Evolutionary conservation across 345 rosid genomes (phyloP).

Genomic region (Corchorus capsularis): DNA sequence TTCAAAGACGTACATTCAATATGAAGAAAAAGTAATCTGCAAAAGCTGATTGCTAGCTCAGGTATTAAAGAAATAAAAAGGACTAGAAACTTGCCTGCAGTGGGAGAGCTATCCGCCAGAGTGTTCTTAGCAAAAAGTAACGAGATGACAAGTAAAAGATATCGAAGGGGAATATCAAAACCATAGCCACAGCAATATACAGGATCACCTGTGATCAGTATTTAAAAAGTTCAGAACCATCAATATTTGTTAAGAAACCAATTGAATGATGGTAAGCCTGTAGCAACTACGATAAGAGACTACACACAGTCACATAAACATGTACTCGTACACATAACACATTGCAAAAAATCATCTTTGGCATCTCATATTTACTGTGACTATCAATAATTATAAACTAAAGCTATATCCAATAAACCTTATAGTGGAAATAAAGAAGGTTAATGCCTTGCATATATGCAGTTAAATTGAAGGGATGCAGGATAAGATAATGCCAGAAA

Average conservation of each 20-base stretch:
- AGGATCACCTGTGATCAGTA: constrained; percentile 70
- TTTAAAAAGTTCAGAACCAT: constrained; percentile 19
- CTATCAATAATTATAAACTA: constrained; percentile 4
- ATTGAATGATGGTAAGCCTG: not conserved
- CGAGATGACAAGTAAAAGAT: constrained; percentile 87
- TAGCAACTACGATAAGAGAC: not conserved
- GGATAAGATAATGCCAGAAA: not conserved
- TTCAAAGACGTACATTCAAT: not conserved
- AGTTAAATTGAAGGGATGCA: not conserved
- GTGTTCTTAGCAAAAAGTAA: constrained; percentile 82
- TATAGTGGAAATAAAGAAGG: not conserved
- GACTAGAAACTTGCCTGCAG: constrained; percentile 67
- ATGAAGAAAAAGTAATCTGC: not conserved
- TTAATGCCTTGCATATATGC: constrained; percentile 8
- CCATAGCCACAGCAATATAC: constrained; percentile 71
- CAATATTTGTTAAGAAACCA: not conserved
- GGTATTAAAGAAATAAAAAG: not conserved
- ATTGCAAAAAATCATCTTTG: not conserved
- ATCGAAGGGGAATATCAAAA: constrained; percentile 90
- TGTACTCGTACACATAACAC: not conserved
- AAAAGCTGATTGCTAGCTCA: not conserved
- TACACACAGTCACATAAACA: not conserved
- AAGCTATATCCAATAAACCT: not conserved
- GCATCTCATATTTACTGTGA: not conserved
- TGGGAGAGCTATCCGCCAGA: constrained; percentile 89